Percentiles rank a stretch among this genome's conserved stretches.
Evolutionary conservation across 2,329 filamentous ascomycete species (phyloP).

Genomic region (Westerdykella aurantiaca): DNA sequence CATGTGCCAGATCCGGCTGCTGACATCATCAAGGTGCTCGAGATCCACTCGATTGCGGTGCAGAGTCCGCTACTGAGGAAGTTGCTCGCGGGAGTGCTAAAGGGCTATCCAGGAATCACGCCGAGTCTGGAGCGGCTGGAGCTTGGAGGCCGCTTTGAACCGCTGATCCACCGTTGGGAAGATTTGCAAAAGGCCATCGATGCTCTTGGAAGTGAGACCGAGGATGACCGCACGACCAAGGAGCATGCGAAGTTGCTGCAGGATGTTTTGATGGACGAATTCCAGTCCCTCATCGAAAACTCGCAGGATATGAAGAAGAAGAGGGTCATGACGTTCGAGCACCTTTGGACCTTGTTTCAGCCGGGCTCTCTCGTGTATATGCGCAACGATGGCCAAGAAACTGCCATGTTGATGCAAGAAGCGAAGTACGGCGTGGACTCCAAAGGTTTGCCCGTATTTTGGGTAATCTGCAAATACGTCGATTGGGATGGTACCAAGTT

Average conservation of each 20-base stretch:
- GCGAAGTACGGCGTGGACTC: conserved; percentile 30
- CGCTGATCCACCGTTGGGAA: conserved; percentile 61
- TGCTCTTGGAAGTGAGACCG: conserved; percentile 21
- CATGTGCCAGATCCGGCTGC: too few relatives aligned
- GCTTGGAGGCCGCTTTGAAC: conserved; percentile 57
- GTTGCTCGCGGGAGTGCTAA: conserved; percentile 51
- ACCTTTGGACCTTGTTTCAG: conserved; percentile 43
- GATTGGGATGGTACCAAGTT: conserved; percentile 37
- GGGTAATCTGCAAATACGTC: conserved; percentile 32
- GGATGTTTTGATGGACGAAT: conserved; percentile 37
- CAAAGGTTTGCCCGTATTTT: conserved; percentile 35
- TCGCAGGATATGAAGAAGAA: conserved; percentile 39
- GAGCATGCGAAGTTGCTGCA: conserved; percentile 38
- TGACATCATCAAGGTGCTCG: conserved; percentile 43
- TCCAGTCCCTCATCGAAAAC: conserved; percentile 38
- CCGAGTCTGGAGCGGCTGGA: conserved; percentile 57
- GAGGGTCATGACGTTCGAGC: conserved; percentile 39
- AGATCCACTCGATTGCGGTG: conserved; percentile 59
- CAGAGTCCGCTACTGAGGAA: conserved; percentile 60
- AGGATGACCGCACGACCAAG: conserved; percentile 28
- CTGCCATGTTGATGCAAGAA: conserved; percentile 24
- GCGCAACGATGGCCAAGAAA: conserved; percentile 36
- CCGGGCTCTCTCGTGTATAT: conserved; percentile 28
- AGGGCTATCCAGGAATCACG: conserved; percentile 57
- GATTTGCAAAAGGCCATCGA: conserved; percentile 29